These are phyloP conservation scores for Quercus parvula DNA, from an alignment of 306 rosid species.

Conservation along the genomic window DNA sequence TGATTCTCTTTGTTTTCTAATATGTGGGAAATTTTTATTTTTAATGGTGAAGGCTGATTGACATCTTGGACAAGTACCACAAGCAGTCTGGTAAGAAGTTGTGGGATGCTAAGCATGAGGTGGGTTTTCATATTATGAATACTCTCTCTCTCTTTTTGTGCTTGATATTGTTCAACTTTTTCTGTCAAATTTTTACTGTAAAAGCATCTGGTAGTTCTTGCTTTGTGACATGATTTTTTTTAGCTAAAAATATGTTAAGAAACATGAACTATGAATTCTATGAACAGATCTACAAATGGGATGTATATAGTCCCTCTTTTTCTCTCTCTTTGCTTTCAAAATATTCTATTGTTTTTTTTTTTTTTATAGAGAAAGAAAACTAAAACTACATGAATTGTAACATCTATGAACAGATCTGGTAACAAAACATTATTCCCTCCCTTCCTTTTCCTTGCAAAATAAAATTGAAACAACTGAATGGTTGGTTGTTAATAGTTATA, in stretches of 20 bases:
- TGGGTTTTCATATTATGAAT: slow-evolving; percentile 5
- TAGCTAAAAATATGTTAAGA: slow-evolving; percentile 46
- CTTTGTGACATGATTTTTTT: slow-evolving; percentile 12
- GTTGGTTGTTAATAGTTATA: not conserved
- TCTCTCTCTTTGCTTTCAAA: not conserved
- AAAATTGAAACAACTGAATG: slow-evolving; percentile 26
- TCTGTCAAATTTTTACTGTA: not conserved
- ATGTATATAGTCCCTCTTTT: slow-evolving; percentile 1
- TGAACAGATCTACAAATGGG: slow-evolving; percentile 70
- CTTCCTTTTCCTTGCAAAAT: slow-evolving; percentile 55
- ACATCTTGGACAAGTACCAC: slow-evolving; percentile 66
- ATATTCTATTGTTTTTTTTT: slow-evolving; percentile 7
- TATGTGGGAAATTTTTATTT: not conserved
- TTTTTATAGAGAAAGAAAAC: slow-evolving; percentile 24
- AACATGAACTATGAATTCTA: slow-evolving; percentile 29
- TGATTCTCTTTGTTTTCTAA: not conserved
- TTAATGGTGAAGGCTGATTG: slow-evolving; percentile 52
- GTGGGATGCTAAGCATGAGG: slow-evolving; percentile 98
- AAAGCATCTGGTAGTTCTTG: slow-evolving; percentile 10
- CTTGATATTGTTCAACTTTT: not conserved
- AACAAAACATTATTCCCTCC: slow-evolving; percentile 27
- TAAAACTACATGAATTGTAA: slow-evolving; percentile 28
- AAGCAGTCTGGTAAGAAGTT: slow-evolving; percentile 56
- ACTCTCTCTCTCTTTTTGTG: not conserved
- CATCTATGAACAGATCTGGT: slow-evolving; percentile 55